Evolutionary conservation across 2,329 filamentous ascomycete species (phyloP).

Genomic region (Thielaviopsis punctulata): DNA sequence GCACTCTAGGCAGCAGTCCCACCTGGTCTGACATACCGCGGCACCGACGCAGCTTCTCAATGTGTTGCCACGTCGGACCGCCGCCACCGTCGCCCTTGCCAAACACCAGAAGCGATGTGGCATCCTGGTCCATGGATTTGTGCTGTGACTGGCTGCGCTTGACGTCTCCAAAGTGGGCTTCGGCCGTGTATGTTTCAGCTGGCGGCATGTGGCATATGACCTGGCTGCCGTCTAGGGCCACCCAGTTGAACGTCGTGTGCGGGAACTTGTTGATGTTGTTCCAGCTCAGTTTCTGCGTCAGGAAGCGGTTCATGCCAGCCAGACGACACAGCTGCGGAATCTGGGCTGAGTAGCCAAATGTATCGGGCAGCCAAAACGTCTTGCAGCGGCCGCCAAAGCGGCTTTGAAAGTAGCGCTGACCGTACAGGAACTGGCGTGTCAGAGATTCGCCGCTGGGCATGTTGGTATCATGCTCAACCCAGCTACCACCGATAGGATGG

Average conservation of each 20-base stretch:
- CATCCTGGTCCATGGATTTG: conserved; percentile 89
- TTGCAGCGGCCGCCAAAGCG: conserved; percentile 75
- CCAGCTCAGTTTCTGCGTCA: conserved; percentile 98
- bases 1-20: conserved; percentile 68
- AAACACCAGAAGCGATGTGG: conserved; percentile 79
- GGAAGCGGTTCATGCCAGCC: conserved; percentile 90
- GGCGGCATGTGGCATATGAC: conserved; percentile 97
- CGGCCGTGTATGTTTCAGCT: conserved; percentile 84
- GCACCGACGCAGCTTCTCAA: conserved; percentile 86
- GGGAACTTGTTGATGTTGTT: conserved; percentile 99
- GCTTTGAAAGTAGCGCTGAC: conserved; percentile 86
- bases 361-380: conserved; percentile 97
- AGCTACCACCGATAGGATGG: conserved; percentile 89
- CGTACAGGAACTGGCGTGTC: conserved; percentile 85
- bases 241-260: conserved; percentile 98
- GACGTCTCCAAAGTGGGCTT: conserved; percentile 88
- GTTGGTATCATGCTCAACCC: conserved; percentile 98
- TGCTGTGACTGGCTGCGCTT: conserved; percentile 79
- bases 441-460: conserved; percentile 90
- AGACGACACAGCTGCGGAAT: conserved; percentile 84
- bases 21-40: conserved; percentile 80
- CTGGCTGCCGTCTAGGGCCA: conserved; percentile 84
- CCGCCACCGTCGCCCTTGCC: conserved; percentile 94
- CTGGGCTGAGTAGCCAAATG: conserved; percentile 92
- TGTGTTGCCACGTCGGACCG: conserved; percentile 80